phyloP scores from a whole-genome alignment of 192 early-diverging fungal genomes.

The Coemansia sp. region DNA sequence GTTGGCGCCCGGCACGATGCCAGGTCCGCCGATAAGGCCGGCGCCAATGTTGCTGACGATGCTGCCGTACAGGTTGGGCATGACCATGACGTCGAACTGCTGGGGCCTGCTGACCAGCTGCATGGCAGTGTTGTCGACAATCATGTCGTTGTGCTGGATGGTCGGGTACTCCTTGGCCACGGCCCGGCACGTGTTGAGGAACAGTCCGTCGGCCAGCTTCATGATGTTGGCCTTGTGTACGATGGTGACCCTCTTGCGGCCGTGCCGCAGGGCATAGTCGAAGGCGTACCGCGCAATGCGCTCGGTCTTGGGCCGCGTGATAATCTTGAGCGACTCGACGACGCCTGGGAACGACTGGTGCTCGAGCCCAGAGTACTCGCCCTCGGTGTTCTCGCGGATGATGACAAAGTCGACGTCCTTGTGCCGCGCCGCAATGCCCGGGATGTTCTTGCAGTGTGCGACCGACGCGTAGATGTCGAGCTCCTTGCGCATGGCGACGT shows the following conservation, averaged over 20 bases:
- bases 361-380: slow-evolving; percentile 99
- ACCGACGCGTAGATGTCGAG: slow-evolving; percentile 98
- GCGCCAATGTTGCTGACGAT: slow-evolving; percentile 99
- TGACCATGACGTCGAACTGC: slow-evolving; percentile 99
- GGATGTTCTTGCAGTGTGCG: slow-evolving; percentile 89
- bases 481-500: slow-evolving; percentile 97
- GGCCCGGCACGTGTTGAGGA: slow-evolving; percentile 96
- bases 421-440: slow-evolving; percentile 85
- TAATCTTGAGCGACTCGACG: slow-evolving; percentile 98
- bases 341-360: slow-evolving; percentile 98
- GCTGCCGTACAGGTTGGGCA: slow-evolving; percentile 99
- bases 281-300: slow-evolving; percentile 99
- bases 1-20: slow-evolving; percentile 97
- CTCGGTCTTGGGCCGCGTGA: slow-evolving; percentile 96
- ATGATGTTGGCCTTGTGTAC: slow-evolving; percentile 99
- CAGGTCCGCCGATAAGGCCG: slow-evolving; percentile 94
- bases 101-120: slow-evolving; percentile 97
- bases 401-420: slow-evolving; percentile 97
- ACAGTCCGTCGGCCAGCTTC: slow-evolving; percentile 99
- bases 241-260: slow-evolving; percentile 96
- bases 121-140: slow-evolving; percentile 99
- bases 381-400: slow-evolving; percentile 99
- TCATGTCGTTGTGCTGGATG: slow-evolving; percentile 98
- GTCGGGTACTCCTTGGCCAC: slow-evolving; percentile 92
- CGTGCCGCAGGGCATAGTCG: slow-evolving; percentile 97